These are phyloP conservation scores for Trypanosoma platydactyli DNA, from an alignment of 208 protist genomes.

Conservation along the genomic window DNA sequence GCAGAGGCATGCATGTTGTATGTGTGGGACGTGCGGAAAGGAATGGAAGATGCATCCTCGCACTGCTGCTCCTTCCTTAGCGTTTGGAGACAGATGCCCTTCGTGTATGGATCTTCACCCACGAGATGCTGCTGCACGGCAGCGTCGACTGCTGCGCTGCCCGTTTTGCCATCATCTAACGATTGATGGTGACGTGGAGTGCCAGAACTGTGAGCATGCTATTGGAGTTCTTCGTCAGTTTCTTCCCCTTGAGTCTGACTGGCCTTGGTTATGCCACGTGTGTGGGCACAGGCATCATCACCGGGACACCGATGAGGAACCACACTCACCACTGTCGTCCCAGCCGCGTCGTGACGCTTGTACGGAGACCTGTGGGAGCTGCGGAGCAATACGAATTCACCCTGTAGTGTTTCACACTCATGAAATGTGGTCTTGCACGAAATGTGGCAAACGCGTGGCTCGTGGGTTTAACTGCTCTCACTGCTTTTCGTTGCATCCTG, in stretches of 20 bases:
- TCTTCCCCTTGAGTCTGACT: constrained; percentile 31
- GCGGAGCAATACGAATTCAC: constrained; percentile 35
- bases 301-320: constrained; percentile 35
- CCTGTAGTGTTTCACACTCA: constrained; percentile 36
- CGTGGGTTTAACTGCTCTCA: constrained; percentile 36
- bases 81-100: constrained; percentile 12
- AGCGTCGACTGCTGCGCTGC: constrained; percentile 20
- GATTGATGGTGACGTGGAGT: background rate
- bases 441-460: constrained; percentile 1
- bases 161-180: constrained; percentile 24
- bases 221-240: constrained; percentile 18
- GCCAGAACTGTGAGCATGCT: constrained; percentile 12
- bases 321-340: constrained; percentile 49
- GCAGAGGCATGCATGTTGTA: constrained; percentile 14
- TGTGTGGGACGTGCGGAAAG: constrained; percentile 22
- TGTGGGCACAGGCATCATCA: constrained; percentile 33
- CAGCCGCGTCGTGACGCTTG: constrained; percentile 3
- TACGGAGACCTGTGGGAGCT: constrained; percentile 34
- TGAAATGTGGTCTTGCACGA: constrained; percentile 23
- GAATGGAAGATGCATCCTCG: constrained; percentile 15
- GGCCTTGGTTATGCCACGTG: constrained; percentile 34
- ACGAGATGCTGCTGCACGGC: constrained; percentile 32
- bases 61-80: background rate
- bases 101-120: constrained; percentile 42
- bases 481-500: constrained; percentile 45